Percentiles rank a stretch among this genome's conserved stretches.
Conservation (phyloP, 176 grass and related monocot species). For the Rhipidocladum racemiflorum region DNA sequence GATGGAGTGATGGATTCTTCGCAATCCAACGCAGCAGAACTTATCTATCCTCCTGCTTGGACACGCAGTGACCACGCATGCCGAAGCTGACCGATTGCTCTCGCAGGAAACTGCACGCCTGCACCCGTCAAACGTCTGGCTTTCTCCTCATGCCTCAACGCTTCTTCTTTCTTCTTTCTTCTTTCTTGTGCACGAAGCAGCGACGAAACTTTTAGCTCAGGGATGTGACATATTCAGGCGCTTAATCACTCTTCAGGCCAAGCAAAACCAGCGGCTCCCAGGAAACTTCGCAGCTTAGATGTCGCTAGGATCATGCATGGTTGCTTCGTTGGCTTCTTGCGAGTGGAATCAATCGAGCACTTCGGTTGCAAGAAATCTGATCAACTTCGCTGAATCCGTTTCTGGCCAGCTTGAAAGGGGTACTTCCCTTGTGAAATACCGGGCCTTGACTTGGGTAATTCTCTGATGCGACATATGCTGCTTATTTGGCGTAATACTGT, state of each 20-base stretch:
- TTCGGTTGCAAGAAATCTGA: background rate
- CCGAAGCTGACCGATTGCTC: background rate
- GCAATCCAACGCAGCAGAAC: too few species aligned
- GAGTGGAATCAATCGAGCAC: background rate
- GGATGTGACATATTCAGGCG: background rate
- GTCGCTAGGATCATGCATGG: background rate
- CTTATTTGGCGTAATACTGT: background rate
- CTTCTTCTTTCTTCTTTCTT: background rate
- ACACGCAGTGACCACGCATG: background rate
- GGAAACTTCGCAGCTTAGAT: background rate
- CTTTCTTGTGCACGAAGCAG: background rate
- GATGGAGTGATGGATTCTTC: too few species aligned
- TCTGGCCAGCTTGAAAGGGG: too few species aligned
- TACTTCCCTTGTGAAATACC: too few species aligned
- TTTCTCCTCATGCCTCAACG: background rate
- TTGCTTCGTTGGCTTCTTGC: background rate
- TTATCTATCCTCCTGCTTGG: too few species aligned
- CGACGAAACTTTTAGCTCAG: background rate
- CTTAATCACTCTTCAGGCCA: background rate
- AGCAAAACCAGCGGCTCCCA: background rate
- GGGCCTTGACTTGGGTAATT: too few species aligned
- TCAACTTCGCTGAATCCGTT: background rate
- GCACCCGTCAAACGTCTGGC: background rate
- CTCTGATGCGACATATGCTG: too few species aligned
- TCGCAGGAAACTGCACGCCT: background rate